These are phyloP conservation scores for Phalaenopsis aphrodite DNA, from an alignment of 106 monocot genomes.

Conservation along the genomic window DNA sequence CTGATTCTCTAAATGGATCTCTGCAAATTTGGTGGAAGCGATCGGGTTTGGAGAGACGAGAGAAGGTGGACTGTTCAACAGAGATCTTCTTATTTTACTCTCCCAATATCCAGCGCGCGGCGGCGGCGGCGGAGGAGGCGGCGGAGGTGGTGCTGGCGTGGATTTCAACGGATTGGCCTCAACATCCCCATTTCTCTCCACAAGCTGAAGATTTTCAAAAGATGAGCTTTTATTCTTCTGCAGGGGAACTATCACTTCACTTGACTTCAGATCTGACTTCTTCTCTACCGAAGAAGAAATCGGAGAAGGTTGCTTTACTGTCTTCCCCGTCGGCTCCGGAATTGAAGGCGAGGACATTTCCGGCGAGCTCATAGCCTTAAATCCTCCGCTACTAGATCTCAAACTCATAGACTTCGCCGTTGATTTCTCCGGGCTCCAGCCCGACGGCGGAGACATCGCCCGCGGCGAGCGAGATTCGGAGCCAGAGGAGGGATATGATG, in stretches of 20 bases:
- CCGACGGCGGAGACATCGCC: constrained; percentile 13
- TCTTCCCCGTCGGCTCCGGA: constrained; percentile 34
- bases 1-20: constrained; percentile 8
- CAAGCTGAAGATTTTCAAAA: constrained; percentile 10
- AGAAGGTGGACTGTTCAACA: not conserved
- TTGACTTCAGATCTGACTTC: constrained; percentile 3
- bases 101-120: constrained; percentile 5
- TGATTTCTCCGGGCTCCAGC: constrained; percentile 26
- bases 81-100: not conserved
- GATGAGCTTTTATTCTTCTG: not conserved
- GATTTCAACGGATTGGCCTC: not conserved
- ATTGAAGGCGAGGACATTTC: constrained; percentile 25
- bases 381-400: constrained; percentile 9
- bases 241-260: not conserved
- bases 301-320: constrained; percentile 25
- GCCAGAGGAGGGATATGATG: constrained; percentile 19
- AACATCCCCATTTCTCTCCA: not conserved
- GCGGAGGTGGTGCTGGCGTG: constrained; percentile 20
- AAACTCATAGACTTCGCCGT: constrained; percentile 20
- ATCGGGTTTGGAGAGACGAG: not conserved
- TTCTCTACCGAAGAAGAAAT: constrained; percentile 24
- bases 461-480: constrained; percentile 18
- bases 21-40: constrained; percentile 3
- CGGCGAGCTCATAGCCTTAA: not conserved
- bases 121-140: constrained; percentile 34